Evolutionary conservation across 1,284 basidiomycete species (phyloP).

Genomic region (Puccinia hordei): DNA sequence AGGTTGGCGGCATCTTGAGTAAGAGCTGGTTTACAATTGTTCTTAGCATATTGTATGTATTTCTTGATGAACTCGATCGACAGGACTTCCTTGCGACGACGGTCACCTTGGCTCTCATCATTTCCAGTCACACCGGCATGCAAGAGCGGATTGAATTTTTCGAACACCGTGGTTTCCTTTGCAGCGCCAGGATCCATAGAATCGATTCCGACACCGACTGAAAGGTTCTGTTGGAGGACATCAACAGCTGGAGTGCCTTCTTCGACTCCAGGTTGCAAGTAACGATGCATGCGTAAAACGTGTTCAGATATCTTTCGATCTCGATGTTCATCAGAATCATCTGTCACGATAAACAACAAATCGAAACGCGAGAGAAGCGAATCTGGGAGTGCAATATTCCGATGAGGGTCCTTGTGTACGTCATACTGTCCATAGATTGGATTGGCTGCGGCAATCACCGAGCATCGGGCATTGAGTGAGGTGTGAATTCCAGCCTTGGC

Average conservation of each 20-base stretch:
- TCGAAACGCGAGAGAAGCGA: slow-evolving; percentile 99
- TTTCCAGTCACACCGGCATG: slow-evolving; percentile 78
- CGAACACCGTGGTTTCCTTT: slow-evolving; percentile 77
- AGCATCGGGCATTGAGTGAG: slow-evolving; percentile 94
- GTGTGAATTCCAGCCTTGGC: slow-evolving; percentile 99
- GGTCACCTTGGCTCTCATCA: slow-evolving; percentile 61
- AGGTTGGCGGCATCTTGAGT: slow-evolving; percentile 92
- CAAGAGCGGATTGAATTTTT: slow-evolving; percentile 93
- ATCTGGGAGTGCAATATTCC: slow-evolving; percentile 97
- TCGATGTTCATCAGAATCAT: slow-evolving; percentile 92
- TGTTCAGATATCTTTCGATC: slow-evolving; percentile 97
- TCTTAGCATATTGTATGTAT: slow-evolving; percentile 97
- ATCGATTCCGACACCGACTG: slow-evolving; percentile 69
- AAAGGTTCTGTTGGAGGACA: slow-evolving; percentile 80
- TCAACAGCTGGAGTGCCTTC: slow-evolving; percentile 84
- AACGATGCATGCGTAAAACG: slow-evolving; percentile 95
- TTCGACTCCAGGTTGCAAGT: slow-evolving; percentile 91
- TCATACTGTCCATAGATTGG: slow-evolving; percentile 99
- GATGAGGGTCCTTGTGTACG: slow-evolving; percentile 98
- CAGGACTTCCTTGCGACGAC: slow-evolving; percentile 74
- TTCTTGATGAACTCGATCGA: slow-evolving; percentile 96
- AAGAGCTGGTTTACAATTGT: slow-evolving; percentile 76
- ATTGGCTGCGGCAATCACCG: slow-evolving; percentile 96
- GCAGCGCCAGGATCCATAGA: slow-evolving; percentile 63
- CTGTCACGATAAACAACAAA: slow-evolving; percentile 94